Evolutionary conservation across 768 basidiomycete genomes (phyloP).

Genomic region (Tylopilus felleus): DNA sequence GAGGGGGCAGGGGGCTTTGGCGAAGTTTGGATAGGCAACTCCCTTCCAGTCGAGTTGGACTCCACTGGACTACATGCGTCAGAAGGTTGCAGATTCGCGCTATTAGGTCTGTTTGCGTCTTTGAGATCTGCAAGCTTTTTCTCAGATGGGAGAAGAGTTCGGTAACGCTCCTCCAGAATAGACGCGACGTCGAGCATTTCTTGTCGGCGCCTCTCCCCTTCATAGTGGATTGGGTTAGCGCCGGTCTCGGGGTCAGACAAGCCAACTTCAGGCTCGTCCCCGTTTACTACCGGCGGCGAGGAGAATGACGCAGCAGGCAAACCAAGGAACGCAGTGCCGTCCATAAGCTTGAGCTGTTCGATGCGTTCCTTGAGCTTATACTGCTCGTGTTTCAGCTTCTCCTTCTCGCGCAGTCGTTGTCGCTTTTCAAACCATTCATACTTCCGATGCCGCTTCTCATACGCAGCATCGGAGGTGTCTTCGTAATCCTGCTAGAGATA

Average conservation of each 20-base stretch:
- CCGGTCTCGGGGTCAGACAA: conserved; percentile 37
- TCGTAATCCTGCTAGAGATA: conserved; percentile 40
- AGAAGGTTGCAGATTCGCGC: conserved; percentile 10
- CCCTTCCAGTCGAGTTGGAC: conserved; percentile 4
- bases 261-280: conserved; percentile 26
- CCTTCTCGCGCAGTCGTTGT: conserved; percentile 81
- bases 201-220: conserved; percentile 71
- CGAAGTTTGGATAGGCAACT: conserved; percentile 8
- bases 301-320: conserved; percentile 60
- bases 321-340: conserved; percentile 61
- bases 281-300: conserved; percentile 22
- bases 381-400: conserved; percentile 88
- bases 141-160: conserved; percentile 69
- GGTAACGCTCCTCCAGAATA: conserved; percentile 67
- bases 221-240: conserved; percentile 38
- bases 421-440: conserved; percentile 87
- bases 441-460: conserved; percentile 79
- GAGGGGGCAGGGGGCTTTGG: conserved; percentile 21
- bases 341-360: conserved; percentile 77
- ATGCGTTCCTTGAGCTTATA: conserved; percentile 89
- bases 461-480: conserved; percentile 78
- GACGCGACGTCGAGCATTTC: conserved; percentile 73
- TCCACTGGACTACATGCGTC: conserved; percentile 20
- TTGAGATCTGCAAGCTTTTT: conserved; percentile 39
- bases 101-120: conserved; percentile 18